Evolutionary conservation across 176 grass and related monocot genomes (phyloP).

Genomic region (Oryza rufipogon): DNA sequence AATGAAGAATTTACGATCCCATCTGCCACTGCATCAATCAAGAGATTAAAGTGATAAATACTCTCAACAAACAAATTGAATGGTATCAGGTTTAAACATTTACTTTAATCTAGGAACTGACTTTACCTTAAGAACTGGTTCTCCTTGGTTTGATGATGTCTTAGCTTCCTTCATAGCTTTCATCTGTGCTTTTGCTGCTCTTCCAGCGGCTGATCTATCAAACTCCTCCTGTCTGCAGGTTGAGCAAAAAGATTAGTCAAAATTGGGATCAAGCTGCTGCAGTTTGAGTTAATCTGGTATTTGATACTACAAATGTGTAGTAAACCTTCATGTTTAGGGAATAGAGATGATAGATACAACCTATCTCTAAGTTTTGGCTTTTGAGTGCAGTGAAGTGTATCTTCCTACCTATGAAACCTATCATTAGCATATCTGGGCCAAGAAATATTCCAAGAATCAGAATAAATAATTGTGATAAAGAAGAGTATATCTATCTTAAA

Average conservation of each 20-base stretch:
- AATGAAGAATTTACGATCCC: constrained; percentile 48
- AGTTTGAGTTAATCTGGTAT: neutral
- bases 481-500: neutral
- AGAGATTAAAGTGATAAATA: constrained; percentile 23
- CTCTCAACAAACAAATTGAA: constrained; percentile 1
- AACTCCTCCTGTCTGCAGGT: constrained; percentile 69
- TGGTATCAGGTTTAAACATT: neutral
- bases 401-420: neutral
- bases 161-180: constrained; percentile 80
- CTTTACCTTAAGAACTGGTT: constrained; percentile 85
- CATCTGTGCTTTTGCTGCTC: constrained; percentile 85
- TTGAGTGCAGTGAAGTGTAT: neutral
- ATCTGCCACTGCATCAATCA: constrained; percentile 85
- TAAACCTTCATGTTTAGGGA: neutral
- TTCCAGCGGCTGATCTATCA: constrained; percentile 81
- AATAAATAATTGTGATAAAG: neutral
- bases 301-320: neutral
- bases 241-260: neutral
- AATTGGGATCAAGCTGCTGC: neutral
- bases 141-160: constrained; percentile 64
- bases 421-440: neutral
- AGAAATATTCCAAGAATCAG: neutral
- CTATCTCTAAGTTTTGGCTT: constrained; percentile 12
- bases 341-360: neutral
- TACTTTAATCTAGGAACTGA: neutral